phyloP scores from a whole-genome alignment of 108 stramenopile species.

The Fistulifera solaris region DNA sequence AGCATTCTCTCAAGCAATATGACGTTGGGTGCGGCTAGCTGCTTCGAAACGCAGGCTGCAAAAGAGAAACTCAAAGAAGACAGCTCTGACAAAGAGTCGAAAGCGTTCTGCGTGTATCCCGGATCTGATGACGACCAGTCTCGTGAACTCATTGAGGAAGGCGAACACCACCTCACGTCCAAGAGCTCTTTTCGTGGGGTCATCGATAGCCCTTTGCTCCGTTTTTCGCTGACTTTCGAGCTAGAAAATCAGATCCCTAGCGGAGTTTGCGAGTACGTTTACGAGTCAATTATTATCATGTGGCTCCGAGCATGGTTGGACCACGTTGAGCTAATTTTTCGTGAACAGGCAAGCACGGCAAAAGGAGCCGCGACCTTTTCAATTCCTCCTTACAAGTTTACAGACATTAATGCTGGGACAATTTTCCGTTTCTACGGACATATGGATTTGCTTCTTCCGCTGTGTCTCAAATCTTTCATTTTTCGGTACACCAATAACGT shows the following conservation, averaged over 20 bases:
- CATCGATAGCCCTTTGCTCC: conserved; percentile 10
- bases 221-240: conserved; percentile 19
- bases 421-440: conserved; percentile 35
- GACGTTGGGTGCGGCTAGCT: too few relatives aligned
- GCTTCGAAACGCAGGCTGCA: too few relatives aligned
- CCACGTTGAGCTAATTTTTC: conserved; percentile 2
- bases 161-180: neutral
- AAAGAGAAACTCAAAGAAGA: too few relatives aligned
- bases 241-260: neutral
- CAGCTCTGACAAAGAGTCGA: too few relatives aligned
- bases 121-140: too few relatives aligned
- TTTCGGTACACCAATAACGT: conserved; percentile 32
- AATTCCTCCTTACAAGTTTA: neutral
- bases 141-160: too few relatives aligned
- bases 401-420: neutral
- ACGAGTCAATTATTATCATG: conserved; percentile 38
- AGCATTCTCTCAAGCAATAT: neutral
- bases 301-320: conserved; percentile 35
- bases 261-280: conserved; percentile 16
- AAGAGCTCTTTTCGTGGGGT: conserved; percentile 18
- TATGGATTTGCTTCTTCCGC: conserved; percentile 58
- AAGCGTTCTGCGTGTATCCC: too few relatives aligned
- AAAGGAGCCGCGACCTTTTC: conserved; percentile 2
- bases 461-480: conserved; percentile 68
- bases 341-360: conserved; percentile 4